A percentile compares a stretch with the other conserved stretches of the same genome.
phyloP scores from a whole-genome alignment of 1,139 yeast genomes.

The Ogataea hybrid region DNA sequence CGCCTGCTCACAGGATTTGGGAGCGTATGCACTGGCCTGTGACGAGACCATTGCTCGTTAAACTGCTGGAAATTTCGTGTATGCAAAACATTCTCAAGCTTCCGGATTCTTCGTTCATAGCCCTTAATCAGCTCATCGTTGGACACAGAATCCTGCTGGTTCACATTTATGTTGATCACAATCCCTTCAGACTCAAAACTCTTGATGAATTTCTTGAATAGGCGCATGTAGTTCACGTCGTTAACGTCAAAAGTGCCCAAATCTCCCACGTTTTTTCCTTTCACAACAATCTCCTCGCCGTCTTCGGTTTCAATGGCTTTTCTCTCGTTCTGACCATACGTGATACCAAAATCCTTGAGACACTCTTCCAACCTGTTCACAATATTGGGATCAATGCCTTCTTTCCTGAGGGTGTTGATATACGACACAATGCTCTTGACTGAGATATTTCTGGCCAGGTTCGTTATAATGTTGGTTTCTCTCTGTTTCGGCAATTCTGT shows the following conservation, averaged over 20 bases:
- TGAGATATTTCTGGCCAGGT: constrained; percentile 20
- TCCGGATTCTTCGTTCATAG: constrained; percentile 56
- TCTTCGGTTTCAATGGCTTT: constrained; percentile 12
- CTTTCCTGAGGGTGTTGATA: constrained; percentile 32
- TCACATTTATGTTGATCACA: constrained; percentile 18
- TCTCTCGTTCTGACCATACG: background rate
- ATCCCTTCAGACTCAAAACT: constrained; percentile 34
- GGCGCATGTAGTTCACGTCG: constrained; percentile 29
- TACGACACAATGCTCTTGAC: constrained; percentile 34
- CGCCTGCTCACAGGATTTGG: constrained; percentile 13
- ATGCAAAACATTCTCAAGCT: constrained; percentile 63
- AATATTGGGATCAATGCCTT: constrained; percentile 34
- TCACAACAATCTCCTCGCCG: constrained; percentile 24
- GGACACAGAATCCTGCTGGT: constrained; percentile 10
- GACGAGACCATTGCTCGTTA: constrained; percentile 33
- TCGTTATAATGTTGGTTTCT: constrained; percentile 8
- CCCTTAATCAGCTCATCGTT: constrained; percentile 46
- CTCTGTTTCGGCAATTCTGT: constrained; percentile 8
- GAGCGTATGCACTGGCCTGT: constrained; percentile 14
- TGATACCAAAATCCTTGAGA: constrained; percentile 41
- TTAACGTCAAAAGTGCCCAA: constrained; percentile 30
- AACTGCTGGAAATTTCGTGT: constrained; percentile 61
- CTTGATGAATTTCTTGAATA: constrained; percentile 31
- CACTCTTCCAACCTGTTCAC: constrained; percentile 45
- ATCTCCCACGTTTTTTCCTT: constrained; percentile 26